These are phyloP conservation scores for Alloteropsis angusta DNA, from an alignment of 202 grass and related monocot species.

Conservation along the genomic window DNA sequence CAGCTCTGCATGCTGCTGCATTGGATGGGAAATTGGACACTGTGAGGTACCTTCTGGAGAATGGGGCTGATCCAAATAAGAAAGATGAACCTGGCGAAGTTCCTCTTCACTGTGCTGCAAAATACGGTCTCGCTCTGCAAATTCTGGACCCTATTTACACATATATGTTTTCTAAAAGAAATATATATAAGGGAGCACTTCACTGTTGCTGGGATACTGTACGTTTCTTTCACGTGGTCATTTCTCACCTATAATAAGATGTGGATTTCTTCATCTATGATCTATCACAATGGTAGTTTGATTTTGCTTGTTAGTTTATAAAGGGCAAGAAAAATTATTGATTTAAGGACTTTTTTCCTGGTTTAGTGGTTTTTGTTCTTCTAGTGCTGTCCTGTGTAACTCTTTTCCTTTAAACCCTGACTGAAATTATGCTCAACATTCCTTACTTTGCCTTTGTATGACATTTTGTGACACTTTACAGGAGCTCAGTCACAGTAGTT, in stretches of 20 bases:
- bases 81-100: constrained; percentile 10
- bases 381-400: too few relatives aligned
- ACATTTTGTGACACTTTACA: too few relatives aligned
- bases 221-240: background rate
- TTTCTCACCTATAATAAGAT: background rate
- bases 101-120: constrained; percentile 39
- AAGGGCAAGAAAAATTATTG: too few relatives aligned
- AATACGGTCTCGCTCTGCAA: constrained; percentile 16
- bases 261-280: too few relatives aligned
- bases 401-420: too few relatives aligned
- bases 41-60: constrained; percentile 33
- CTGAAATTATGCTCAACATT: too few relatives aligned
- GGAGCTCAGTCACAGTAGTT: too few relatives aligned
- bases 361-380: too few relatives aligned
- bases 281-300: too few relatives aligned
- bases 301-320: too few relatives aligned
- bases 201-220: background rate
- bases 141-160: background rate
- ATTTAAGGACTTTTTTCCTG: too few relatives aligned
- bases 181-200: background rate
- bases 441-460: too few relatives aligned
- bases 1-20: constrained; percentile 24
- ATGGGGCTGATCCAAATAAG: constrained; percentile 34
- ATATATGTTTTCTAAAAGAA: constrained; percentile 4
- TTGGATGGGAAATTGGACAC: constrained; percentile 13